Evolutionary conservation across 176 grass and related monocot species (phyloP), one percentile per base, ranked within the genome.

Genomic region (Oryza meyeriana): DNA sequence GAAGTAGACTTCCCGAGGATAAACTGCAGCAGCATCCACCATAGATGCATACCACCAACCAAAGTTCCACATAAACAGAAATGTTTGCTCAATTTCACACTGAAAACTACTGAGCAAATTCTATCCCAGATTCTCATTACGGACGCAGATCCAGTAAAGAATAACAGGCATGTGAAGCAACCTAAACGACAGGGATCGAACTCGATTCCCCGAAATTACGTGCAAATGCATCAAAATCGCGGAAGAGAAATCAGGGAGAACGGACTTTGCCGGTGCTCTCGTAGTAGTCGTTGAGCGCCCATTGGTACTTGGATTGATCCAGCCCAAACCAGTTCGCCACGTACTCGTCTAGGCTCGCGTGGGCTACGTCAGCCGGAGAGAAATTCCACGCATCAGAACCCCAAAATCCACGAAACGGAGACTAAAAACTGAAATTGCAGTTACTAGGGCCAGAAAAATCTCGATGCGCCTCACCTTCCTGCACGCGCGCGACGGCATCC

Each of bases 201-300:
- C 12, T 30, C 11, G n/a, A 76, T 65, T 77, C 14, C 75, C 11
- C 13, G 63, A 64, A 84, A 84, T 72, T 14, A 81, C 11, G 80
- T 20, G 36, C 20, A 78, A 42, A 52, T 59, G 25, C 69, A 85
- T 50, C 38, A 73, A 64, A 64, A 33, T 64, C 29, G 64, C 3
- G 10, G 32, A 71, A 50, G 52, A 74, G 63, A 68, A 48, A 85
- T 48, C 5, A 57, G 39, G 78, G n/a, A 77, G 6, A 39, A 77
- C 81, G 64, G 29, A 97, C 91, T 89, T 97, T 97, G 83, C 91
- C 82, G 28, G 83, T 91, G 87, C 67, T 89, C 75, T 94, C 94
- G 83, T 97, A 97, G 89, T 97, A 97, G 86, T 97, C 94, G 75
- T 97, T 91, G 78, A 97, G 90, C 22, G 94, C 94, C 94, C 94